These are phyloP conservation scores for Trichoderma asperelloides DNA, from an alignment of 495 filamentous ascomycete species.

Conservation along the genomic window DNA sequence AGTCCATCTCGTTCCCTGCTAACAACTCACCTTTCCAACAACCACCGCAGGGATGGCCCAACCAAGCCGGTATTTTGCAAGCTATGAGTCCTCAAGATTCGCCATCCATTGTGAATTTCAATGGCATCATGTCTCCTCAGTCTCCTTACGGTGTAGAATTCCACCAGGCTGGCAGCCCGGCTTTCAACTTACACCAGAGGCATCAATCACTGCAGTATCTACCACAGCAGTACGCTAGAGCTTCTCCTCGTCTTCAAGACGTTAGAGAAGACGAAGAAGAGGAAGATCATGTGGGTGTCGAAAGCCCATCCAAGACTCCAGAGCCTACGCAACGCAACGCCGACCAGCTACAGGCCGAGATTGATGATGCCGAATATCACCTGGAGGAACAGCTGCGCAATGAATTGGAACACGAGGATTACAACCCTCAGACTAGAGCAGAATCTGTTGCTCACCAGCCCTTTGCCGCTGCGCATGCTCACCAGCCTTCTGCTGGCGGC, in stretches of 20 bases:
- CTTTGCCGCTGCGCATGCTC: constrained; percentile 21
- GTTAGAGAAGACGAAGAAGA: constrained; percentile 43
- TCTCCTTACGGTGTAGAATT: constrained; percentile 40
- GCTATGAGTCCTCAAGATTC: constrained; percentile 46
- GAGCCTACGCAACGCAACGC: constrained; percentile 25
- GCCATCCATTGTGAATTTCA: constrained; percentile 43
- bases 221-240: constrained; percentile 40
- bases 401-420: constrained; percentile 59
- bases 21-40: constrained; percentile 36
- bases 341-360: constrained; percentile 67
- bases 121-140: constrained; percentile 40
- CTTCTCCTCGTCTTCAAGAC: constrained; percentile 48
- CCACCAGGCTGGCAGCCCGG: constrained; percentile 20
- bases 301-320: constrained; percentile 40
- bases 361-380: constrained; percentile 80
- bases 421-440: constrained; percentile 44
- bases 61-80: constrained; percentile 37
- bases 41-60: constrained; percentile 41
- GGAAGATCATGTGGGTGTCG: constrained; percentile 19
- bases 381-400: constrained; percentile 64
- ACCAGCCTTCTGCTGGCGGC: constrained; percentile 30
- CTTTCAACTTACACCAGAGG: constrained; percentile 39
- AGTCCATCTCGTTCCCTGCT: constrained; percentile 41
- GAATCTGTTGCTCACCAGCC: constrained; percentile 21
- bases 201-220: constrained; percentile 50